phyloP scores from a whole-genome alignment of 2,329 filamentous ascomycete species.

The Aspergillus sp. region DNA sequence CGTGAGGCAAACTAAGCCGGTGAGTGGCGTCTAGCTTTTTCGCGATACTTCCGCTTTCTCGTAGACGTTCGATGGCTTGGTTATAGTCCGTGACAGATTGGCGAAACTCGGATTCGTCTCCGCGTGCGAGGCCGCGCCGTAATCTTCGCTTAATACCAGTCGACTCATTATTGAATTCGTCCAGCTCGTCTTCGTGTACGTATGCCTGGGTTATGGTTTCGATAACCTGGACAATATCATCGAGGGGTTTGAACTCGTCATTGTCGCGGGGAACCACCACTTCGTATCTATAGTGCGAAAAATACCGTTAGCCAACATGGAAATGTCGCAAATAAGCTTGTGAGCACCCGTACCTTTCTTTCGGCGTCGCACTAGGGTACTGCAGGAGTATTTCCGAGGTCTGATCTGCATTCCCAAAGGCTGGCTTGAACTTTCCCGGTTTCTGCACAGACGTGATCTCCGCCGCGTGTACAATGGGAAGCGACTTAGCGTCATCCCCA shows the following conservation, averaged over 20 bases:
- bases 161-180: constrained; percentile 68
- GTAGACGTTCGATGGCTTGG: constrained; percentile 61
- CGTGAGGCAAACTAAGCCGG: constrained; percentile 68
- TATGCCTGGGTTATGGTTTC: constrained; percentile 73
- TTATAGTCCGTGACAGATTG: constrained; percentile 77
- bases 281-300: constrained; percentile 56
- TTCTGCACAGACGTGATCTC: constrained; percentile 48
- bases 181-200: constrained; percentile 67
- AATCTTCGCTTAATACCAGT: constrained; percentile 75
- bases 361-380: constrained; percentile 73
- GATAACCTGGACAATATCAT: constrained; percentile 70
- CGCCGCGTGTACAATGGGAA: constrained; percentile 50
- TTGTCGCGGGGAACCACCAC: constrained; percentile 76
- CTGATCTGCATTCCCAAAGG: constrained; percentile 47
- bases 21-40: constrained; percentile 69
- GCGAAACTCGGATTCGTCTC: constrained; percentile 70
- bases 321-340: too few species aligned
- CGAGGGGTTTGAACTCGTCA: constrained; percentile 66
- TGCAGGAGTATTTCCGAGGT: constrained; percentile 65
- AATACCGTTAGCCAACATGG: constrained; percentile 22
- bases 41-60: constrained; percentile 69
- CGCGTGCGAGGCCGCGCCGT: constrained; percentile 69
- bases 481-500: constrained; percentile 34
- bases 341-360: constrained; percentile 58
- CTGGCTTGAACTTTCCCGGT: constrained; percentile 52